Evolutionary conservation across 2,329 filamentous ascomycete species (phyloP).

Genomic region (Tolypocladium tropicale): DNA sequence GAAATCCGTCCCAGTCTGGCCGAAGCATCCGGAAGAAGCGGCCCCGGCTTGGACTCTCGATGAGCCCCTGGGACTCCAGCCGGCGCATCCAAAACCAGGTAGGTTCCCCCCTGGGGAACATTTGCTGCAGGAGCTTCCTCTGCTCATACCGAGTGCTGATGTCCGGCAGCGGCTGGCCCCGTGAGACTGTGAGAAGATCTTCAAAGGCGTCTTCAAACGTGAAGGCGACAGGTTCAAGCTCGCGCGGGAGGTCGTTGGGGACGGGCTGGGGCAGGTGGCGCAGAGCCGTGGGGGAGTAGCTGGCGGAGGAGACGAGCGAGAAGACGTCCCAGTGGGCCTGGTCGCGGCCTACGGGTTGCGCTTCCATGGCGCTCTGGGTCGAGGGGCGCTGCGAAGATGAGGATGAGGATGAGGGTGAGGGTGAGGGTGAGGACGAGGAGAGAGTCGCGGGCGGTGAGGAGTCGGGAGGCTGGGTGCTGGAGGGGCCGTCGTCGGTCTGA

Average conservation of each 20-base stretch:
- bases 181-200: slow-evolving; percentile 40
- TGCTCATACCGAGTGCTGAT: slow-evolving; percentile 24
- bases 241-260: slow-evolving; percentile 31
- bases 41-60: slow-evolving; percentile 18
- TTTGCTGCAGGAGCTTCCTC: slow-evolving; percentile 23
- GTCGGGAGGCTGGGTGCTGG: slow-evolving; percentile 4
- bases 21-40: slow-evolving; percentile 6
- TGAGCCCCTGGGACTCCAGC: slow-evolving; percentile 26
- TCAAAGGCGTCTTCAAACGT: slow-evolving; percentile 49
- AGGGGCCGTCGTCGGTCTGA: background rate
- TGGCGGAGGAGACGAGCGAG: slow-evolving; percentile 12
- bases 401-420: too few species aligned
- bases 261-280: slow-evolving; percentile 34
- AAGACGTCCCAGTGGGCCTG: slow-evolving; percentile 7
- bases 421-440: slow-evolving; percentile 6
- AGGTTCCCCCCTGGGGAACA: slow-evolving; percentile 30
- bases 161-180: slow-evolving; percentile 29
- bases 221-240: slow-evolving; percentile 27
- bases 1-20: slow-evolving; percentile 17
- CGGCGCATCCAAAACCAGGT: slow-evolving; percentile 30
- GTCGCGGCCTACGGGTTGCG: background rate
- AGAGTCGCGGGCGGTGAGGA: background rate
- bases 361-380: slow-evolving; percentile 1
- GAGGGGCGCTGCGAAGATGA: background rate
- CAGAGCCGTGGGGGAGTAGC: slow-evolving; percentile 25